Percentiles rank a stretch among this genome's conserved stretches.
These are phyloP conservation scores for Huntiella omanensis DNA, from an alignment of 2,329 filamentous ascomycete species.

Conservation along the genomic window DNA sequence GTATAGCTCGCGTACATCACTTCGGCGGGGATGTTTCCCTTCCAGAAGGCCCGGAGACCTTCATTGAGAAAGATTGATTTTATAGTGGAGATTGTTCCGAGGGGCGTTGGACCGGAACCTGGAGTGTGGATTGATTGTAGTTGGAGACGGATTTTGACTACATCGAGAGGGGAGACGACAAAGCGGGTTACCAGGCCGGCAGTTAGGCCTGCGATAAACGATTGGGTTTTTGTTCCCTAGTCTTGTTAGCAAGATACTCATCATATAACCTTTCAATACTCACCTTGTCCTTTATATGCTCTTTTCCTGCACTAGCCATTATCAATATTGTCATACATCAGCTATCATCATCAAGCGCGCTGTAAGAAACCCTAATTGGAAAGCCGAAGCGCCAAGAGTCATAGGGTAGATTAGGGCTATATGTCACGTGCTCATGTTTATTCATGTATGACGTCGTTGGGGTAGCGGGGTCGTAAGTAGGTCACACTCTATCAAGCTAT, in stretches of 20 bases:
- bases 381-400: neutral
- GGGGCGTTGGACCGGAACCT: neutral
- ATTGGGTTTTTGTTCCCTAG: constrained; percentile 37
- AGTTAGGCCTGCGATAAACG: constrained; percentile 35
- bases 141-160: constrained; percentile 94
- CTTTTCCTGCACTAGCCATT: constrained; percentile 1
- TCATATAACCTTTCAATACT: neutral
- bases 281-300: constrained; percentile 12
- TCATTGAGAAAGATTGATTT: constrained; percentile 61
- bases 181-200: constrained; percentile 86
- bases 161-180: constrained; percentile 84
- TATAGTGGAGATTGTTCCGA: constrained; percentile 55
- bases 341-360: no score
- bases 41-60: constrained; percentile 78
- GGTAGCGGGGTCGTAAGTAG: no score
- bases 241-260: neutral
- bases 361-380: neutral
- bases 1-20: constrained; percentile 85
- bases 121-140: constrained; percentile 36
- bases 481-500: no score
- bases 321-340: no score
- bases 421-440: no score
- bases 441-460: no score
- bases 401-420: no score
- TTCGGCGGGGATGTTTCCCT: constrained; percentile 93